Base-by-base conservation (phyloP, 2,329 filamentous ascomycete genomes). In the Rhynchosporium graminicola region DNA sequence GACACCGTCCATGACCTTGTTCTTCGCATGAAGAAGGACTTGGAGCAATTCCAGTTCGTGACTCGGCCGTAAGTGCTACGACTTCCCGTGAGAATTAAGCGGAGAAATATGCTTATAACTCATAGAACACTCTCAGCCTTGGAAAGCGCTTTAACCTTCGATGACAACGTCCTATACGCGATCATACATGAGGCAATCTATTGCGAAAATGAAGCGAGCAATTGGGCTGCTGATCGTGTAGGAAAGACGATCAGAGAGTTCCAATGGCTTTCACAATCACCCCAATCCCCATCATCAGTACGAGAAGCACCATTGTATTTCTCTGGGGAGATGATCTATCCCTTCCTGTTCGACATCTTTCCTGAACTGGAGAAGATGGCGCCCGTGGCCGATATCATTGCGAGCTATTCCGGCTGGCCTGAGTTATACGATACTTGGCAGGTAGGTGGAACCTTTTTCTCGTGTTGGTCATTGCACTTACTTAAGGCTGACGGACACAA, bases 291-390 rank as follows among this genome's bases (percentile, higher is more conserved):
- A 63, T 69, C 73, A 2, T 70, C 72, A 29, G 76, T 79, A 58
- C 70, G 79, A 20, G 71, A 76, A 43, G 67, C 77, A 66, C 87
- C 88, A 0, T 79, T 95, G 28, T 90, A 84, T 75, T 96, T 97
- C 77, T 92, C 91, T 0, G 92, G 93, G 63, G 94, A 98, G 78
- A 97, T 97, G 92, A 84, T 97, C 57, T 97, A 87, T 74, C 88
- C 90, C 0, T 89, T 90, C 76, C 90, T 93, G 81, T 93, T 97
- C 68, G 86, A 92, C 43, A 88, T 88, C 15, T 94, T 91, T 71
- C 80, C 85, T 0, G 92, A 96, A 74, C 84, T 98, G 26, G 78
- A 78, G n/a, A 79, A 85, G 62, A 76, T 98, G 52, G 83, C 83
- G 60, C 79, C 85, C 10, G 88, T 87, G 0, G 92, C 91, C 0